These are phyloP conservation scores for Lumnitzera racemosa DNA, from an alignment of 345 rosid species.

Conservation along the genomic window DNA sequence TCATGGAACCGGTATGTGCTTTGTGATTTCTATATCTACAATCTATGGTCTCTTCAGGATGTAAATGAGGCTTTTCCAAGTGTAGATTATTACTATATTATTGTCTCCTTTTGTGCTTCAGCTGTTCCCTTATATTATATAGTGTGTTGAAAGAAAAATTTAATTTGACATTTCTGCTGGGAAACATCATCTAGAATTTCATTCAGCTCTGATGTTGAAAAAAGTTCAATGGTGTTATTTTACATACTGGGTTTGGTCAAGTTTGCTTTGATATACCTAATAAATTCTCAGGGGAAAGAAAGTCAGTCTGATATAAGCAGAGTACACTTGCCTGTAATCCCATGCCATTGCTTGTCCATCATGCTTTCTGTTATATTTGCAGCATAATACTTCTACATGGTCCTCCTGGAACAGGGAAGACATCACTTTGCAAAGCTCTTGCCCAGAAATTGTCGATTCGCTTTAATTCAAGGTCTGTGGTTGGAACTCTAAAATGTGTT, in stretches of 20 bases:
- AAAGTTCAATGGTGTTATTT: too few relatives aligned
- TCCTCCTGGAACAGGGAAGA: conserved; percentile 99
- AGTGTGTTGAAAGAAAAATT: too few relatives aligned
- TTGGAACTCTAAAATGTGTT: background rate
- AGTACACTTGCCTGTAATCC: background rate
- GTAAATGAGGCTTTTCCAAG: too few relatives aligned
- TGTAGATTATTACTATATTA: too few relatives aligned
- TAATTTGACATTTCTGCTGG: too few relatives aligned
- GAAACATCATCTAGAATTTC: too few relatives aligned
- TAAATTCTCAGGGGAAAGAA: too few relatives aligned
- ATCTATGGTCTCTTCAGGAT: background rate
- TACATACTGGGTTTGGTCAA: too few relatives aligned
- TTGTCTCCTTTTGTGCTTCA: too few relatives aligned
- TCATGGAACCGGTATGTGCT: conserved; percentile 85
- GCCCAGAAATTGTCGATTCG: conserved; percentile 92
- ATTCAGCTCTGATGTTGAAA: too few relatives aligned
- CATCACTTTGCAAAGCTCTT: conserved; percentile 92
- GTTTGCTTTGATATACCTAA: too few relatives aligned
- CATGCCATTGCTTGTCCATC: background rate
- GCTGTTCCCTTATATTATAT: too few relatives aligned
- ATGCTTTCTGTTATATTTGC: conserved; percentile 12
- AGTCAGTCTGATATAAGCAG: background rate
- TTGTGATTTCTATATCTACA: conserved; percentile 2
- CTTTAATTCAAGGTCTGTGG: conserved; percentile 63
- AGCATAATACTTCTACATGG: conserved; percentile 96